These are phyloP conservation scores for Chrysanthemum lavandulifolium DNA, from an alignment of 129 eudicot species.

Conservation along the genomic window DNA sequence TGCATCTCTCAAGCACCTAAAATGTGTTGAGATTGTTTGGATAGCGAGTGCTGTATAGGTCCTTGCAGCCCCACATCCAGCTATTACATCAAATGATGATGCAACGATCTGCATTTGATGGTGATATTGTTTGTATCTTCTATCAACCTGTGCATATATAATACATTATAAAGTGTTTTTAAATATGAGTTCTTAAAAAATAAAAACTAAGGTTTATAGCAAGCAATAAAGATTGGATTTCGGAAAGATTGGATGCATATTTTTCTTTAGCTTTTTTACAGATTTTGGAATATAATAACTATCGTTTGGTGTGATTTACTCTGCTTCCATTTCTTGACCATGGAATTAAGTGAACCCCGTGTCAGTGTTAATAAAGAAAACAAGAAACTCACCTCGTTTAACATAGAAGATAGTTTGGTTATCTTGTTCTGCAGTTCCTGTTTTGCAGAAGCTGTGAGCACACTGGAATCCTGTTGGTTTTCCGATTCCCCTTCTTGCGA, in stretches of 20 bases:
- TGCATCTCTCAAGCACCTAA: conserved; percentile 44
- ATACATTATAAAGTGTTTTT: neutral
- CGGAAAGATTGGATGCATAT: conserved; percentile 13
- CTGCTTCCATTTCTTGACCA: neutral
- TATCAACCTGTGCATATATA: conserved; percentile 43
- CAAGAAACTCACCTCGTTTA: conserved; percentile 57
- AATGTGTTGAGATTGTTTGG: conserved; percentile 48
- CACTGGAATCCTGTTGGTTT: conserved; percentile 10
- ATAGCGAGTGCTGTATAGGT: conserved; percentile 49
- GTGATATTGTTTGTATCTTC: conserved; percentile 47
- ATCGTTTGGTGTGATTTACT: neutral
- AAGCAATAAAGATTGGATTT: conserved; percentile 2
- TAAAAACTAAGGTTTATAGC: neutral
- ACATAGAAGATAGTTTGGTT: conserved; percentile 68
- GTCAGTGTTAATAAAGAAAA: neutral
- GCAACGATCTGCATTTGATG: conserved; percentile 48
- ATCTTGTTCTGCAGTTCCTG: conserved; percentile 76
- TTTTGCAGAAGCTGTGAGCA: conserved; percentile 38
- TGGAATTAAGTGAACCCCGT: neutral
- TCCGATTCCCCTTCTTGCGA: conserved; percentile 15
- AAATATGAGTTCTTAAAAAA: neutral
- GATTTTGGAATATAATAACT: neutral
- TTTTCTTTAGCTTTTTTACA: neutral
- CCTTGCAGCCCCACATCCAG: conserved; percentile 48
- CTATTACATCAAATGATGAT: conserved; percentile 43